phyloP scores from a whole-genome alignment of 768 basidiomycete genomes.

The Amanita exitialis region DNA sequence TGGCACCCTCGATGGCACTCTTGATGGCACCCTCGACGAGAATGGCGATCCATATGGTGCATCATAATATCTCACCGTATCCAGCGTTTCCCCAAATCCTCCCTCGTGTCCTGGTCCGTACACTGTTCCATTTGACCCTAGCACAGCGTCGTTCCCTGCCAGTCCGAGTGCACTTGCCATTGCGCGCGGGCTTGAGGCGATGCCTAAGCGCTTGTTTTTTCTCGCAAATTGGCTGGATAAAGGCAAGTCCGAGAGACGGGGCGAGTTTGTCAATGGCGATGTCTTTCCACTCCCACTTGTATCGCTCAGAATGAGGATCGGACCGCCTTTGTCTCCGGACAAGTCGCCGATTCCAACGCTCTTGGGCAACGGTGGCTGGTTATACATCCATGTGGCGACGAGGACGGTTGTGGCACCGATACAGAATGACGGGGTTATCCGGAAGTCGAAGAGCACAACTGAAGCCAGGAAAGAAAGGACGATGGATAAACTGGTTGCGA shows the following conservation, averaged over 20 bases:
- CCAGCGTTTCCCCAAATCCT: conserved; percentile 19
- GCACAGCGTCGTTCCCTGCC: conserved; percentile 3
- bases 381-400: conserved; percentile 91
- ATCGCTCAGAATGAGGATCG: conserved; percentile 2
- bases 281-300: conserved; percentile 10
- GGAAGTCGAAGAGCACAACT: conserved; percentile 84
- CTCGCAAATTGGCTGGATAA: conserved; percentile 52
- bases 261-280: conserved; percentile 18
- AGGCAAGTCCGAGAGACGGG: conserved; percentile 39
- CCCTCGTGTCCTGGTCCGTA: conserved; percentile 11
- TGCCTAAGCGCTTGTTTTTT: conserved; percentile 25
- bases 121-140: conserved; percentile 7
- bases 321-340: conserved; percentile 11
- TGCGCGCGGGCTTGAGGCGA: conserved; percentile 34
- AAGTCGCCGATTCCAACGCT: conserved; percentile 2
- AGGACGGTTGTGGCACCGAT: conserved; percentile 83
- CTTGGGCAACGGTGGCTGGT: conserved; percentile 42
- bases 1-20: conserved; percentile 17
- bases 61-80: conserved; percentile 25
- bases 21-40: conserved; percentile 22
- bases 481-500: conserved; percentile 91
- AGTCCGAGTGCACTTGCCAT: conserved; percentile 41
- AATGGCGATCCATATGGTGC: conserved; percentile 34
- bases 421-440: conserved; percentile 79
- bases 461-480: conserved; percentile 92